Percentiles rank a stretch among this genome's conserved stretches.
Evolutionary conservation across 2,329 filamentous ascomycete species (phyloP).

Genomic region (Curvularia hawaiiensis): DNA sequence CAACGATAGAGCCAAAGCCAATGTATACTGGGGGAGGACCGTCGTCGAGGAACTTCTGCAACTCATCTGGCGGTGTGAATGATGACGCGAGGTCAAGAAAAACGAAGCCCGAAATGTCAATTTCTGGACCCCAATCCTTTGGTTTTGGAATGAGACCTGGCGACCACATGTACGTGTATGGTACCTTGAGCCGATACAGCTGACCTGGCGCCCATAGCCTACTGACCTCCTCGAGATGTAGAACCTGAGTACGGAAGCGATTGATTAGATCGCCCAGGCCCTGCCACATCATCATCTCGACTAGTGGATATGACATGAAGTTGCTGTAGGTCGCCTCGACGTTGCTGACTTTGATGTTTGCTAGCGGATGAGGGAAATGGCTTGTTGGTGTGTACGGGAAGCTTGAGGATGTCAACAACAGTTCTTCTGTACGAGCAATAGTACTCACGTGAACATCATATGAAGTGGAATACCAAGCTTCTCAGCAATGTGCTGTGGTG

Average conservation of each 20-base stretch:
- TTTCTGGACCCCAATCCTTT: constrained; percentile 69
- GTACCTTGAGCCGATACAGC: constrained; percentile 73
- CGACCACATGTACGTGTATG: constrained; percentile 72
- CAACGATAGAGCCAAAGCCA: constrained; percentile 77
- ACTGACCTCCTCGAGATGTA: constrained; percentile 74
- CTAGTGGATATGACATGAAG: constrained; percentile 79
- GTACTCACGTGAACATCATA: constrained; percentile 83
- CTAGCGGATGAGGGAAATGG: constrained; percentile 77
- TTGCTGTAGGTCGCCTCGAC: constrained; percentile 76
- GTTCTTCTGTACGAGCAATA: not conserved
- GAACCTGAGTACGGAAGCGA: constrained; percentile 69
- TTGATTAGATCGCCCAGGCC: constrained; percentile 78
- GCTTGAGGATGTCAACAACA: constrained; percentile 35
- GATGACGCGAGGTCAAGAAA: constrained; percentile 72
- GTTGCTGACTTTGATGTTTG: constrained; percentile 74
- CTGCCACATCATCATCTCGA: constrained; percentile 75
- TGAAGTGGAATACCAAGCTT: constrained; percentile 75
- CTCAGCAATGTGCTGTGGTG: constrained; percentile 76
- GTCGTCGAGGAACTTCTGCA: constrained; percentile 49
- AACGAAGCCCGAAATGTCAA: constrained; percentile 79
- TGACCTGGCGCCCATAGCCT: constrained; percentile 78
- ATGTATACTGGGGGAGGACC: constrained; percentile 70
- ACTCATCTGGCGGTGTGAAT: constrained; percentile 62
- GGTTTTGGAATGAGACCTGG: constrained; percentile 70
- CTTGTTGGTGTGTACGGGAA: constrained; percentile 79